phyloP scores from a whole-genome alignment of 1,139 yeast species.

The Pneumocystis jirovecii region DNA sequence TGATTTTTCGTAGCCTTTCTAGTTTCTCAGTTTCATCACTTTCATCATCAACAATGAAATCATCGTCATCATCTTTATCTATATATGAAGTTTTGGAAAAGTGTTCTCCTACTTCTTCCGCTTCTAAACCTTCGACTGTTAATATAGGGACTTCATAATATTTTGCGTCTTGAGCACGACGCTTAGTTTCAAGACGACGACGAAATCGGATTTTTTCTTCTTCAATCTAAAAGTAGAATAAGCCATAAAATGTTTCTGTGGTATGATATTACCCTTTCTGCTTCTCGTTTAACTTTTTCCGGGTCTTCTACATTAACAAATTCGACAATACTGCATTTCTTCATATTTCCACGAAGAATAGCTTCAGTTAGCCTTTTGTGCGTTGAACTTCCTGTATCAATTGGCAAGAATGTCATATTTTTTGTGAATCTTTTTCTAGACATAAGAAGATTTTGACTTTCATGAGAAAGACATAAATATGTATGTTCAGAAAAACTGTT shows the following conservation, averaged over 20 bases:
- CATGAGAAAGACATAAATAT: conserved; percentile 56
- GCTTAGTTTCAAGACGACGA: conserved; percentile 37
- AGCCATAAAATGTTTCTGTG: not conserved
- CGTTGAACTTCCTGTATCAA: conserved; percentile 69
- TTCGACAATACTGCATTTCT: conserved; percentile 34
- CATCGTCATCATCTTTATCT: conserved; percentile 40
- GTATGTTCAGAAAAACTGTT: conserved; percentile 49
- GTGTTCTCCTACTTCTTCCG: conserved; percentile 32
- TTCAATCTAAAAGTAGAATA: conserved; percentile 37
- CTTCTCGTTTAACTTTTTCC: conserved; percentile 60
- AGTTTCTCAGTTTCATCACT: conserved; percentile 32
- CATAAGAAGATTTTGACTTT: conserved; percentile 52
- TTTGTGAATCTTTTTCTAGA: conserved; percentile 30
- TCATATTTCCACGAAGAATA: conserved; percentile 49
- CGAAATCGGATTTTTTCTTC: conserved; percentile 29
- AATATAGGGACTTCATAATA: conserved; percentile 31
- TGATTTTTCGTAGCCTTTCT: conserved; percentile 43
- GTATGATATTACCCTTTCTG: conserved; percentile 30
- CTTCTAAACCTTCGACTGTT: conserved; percentile 14
- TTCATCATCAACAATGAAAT: conserved; percentile 26
- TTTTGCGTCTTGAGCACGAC: conserved; percentile 50
- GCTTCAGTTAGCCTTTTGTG: conserved; percentile 71
- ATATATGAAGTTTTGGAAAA: conserved; percentile 35
- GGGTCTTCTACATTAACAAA: conserved; percentile 80
- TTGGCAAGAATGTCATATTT: conserved; percentile 64